phyloP scores from a whole-genome alignment of 2,329 filamentous ascomycete species.

The Sporothrix variecibatus region DNA sequence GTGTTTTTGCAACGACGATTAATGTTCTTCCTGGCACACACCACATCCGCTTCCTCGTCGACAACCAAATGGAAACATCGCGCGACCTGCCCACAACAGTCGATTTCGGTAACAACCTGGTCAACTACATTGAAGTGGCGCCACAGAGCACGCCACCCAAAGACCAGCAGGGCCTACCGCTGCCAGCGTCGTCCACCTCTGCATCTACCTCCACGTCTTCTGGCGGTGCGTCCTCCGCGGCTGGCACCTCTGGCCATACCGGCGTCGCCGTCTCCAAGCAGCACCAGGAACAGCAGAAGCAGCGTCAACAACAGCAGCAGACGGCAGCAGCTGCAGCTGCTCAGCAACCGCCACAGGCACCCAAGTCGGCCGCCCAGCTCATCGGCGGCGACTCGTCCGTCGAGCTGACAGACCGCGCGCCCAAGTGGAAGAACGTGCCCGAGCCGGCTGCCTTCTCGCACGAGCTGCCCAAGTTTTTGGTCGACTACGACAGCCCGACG shows the following conservation, averaged over 20 bases:
- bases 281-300: constrained; percentile 26
- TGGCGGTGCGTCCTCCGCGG: constrained; percentile 28
- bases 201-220: constrained; percentile 33
- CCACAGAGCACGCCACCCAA: constrained; percentile 64
- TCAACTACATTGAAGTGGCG: constrained; percentile 96
- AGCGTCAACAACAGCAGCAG: constrained; percentile 8
- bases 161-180: not conserved
- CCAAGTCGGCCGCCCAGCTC: not conserved
- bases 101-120: constrained; percentile 95
- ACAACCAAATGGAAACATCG: constrained; percentile 89
- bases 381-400: constrained; percentile 20
- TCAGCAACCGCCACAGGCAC: not conserved
- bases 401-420: constrained; percentile 38
- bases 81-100: constrained; percentile 89
- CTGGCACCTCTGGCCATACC: constrained; percentile 34
- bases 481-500: constrained; percentile 84
- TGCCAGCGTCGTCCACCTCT: constrained; percentile 20
- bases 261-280: constrained; percentile 28
- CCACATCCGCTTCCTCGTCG: constrained; percentile 93
- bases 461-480: constrained; percentile 79
- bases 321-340: not conserved
- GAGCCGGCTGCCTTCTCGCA: constrained; percentile 65
- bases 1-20: constrained; percentile 74
- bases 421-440: constrained; percentile 57
- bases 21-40: constrained; percentile 90